These are phyloP conservation scores for Amanita inopinata DNA, from an alignment of 768 basidiomycete genomes.

Conservation along the genomic window DNA sequence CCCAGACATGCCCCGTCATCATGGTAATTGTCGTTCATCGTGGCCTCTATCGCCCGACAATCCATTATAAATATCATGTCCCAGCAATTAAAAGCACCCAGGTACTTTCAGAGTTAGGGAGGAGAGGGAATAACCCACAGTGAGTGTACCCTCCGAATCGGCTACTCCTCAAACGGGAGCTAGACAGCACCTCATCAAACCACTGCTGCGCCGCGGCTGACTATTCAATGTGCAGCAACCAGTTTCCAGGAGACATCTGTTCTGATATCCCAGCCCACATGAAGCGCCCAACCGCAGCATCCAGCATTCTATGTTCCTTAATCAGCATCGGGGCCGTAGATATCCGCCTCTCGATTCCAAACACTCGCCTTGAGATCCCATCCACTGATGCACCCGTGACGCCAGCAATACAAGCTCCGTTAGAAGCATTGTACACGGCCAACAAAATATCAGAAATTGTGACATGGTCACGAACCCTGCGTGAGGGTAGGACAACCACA, in stretches of 20 bases:
- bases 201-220: too few species aligned
- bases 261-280: slow-evolving; percentile 5
- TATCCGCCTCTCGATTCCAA: neutral
- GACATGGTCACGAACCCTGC: neutral
- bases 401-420: neutral
- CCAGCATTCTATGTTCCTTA: neutral
- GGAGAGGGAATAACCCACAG: too few species aligned
- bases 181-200: too few species aligned
- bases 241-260: neutral
- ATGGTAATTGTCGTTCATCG: too few species aligned
- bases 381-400: too few species aligned
- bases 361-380: neutral
- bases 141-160: too few species aligned
- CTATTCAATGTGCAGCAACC: slow-evolving; percentile 6
- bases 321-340: neutral
- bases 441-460: neutral
- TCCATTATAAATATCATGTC: too few species aligned
- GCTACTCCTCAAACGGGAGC: too few species aligned
- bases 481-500: neutral
- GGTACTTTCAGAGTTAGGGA: too few species aligned
- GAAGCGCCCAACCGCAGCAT: neutral
- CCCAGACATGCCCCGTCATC: too few species aligned
- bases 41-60: too few species aligned
- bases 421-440: neutral
- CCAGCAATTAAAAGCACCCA: too few species aligned